phyloP scores from a whole-genome alignment of 2,329 filamentous ascomycete species.

The Fusarium newnesense region DNA sequence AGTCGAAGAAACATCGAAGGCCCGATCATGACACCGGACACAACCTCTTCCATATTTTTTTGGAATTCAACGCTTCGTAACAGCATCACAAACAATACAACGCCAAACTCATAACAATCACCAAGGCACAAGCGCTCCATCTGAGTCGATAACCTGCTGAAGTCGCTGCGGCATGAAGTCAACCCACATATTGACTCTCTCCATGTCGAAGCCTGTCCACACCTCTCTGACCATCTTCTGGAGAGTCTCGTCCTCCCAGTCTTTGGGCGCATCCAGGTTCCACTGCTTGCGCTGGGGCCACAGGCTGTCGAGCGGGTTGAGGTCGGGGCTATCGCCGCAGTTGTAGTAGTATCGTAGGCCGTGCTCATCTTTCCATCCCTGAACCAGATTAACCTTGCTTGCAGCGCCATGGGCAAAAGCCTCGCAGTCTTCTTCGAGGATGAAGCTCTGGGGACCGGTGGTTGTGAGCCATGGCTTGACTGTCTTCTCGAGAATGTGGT shows the following conservation, averaged over 20 bases:
- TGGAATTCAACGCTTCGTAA: constrained; percentile 20
- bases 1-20: background rate
- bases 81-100: constrained; percentile 10
- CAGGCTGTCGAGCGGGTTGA: constrained; percentile 50
- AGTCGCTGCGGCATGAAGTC: constrained; percentile 51
- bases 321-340: constrained; percentile 52
- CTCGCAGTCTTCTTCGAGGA: constrained; percentile 51
- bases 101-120: constrained; percentile 35
- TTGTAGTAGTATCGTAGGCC: constrained; percentile 48
- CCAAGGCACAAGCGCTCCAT: constrained; percentile 49
- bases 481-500: constrained; percentile 48
- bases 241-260: constrained; percentile 50
- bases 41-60: background rate
- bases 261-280: constrained; percentile 41
- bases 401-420: constrained; percentile 49
- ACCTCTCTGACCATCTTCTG: constrained; percentile 46
- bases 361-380: constrained; percentile 51
- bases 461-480: constrained; percentile 49
- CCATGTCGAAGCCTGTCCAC: constrained; percentile 46
- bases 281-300: constrained; percentile 51
- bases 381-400: constrained; percentile 50
- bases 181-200: constrained; percentile 51
- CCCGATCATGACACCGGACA: background rate
- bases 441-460: constrained; percentile 39
- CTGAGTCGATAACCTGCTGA: constrained; percentile 46